Conservation (phyloP, 2,329 filamentous ascomycete species). For the Metarhizium guizhouense region DNA sequence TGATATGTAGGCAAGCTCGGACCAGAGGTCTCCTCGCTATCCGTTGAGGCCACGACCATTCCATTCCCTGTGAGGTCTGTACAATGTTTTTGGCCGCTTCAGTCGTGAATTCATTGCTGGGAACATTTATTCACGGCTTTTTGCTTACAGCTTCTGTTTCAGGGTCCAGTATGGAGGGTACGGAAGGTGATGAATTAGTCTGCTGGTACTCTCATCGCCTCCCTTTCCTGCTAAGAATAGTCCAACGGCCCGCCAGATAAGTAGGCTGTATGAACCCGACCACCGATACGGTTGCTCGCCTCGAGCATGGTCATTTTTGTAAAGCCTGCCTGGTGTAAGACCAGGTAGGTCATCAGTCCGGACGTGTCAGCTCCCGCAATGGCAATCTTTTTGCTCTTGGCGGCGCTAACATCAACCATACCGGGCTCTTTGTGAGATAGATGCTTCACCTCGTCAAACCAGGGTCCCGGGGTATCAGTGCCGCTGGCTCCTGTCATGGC, state of each 20-base stretch:
- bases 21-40: slow-evolving; percentile 52
- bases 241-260: slow-evolving; percentile 48
- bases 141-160: slow-evolving; percentile 23
- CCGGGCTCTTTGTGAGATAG: slow-evolving; percentile 45
- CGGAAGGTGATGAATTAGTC: slow-evolving; percentile 31
- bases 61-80: slow-evolving; percentile 33
- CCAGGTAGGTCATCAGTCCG: slow-evolving; percentile 50
- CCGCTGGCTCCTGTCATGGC: slow-evolving; percentile 42
- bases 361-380: slow-evolving; percentile 60
- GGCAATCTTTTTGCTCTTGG: slow-evolving; percentile 41
- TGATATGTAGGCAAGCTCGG: slow-evolving; percentile 53
- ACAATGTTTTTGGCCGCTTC: slow-evolving; percentile 34
- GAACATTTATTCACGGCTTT: slow-evolving; percentile 26
- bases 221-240: slow-evolving; percentile 61
- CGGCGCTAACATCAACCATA: slow-evolving; percentile 13
- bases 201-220: slow-evolving; percentile 56
- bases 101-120: slow-evolving; percentile 25
- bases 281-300: slow-evolving; percentile 50
- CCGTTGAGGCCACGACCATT: slow-evolving; percentile 25
- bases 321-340: slow-evolving; percentile 40
- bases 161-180: slow-evolving; percentile 24
- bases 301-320: slow-evolving; percentile 55
- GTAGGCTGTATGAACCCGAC: slow-evolving; percentile 55
- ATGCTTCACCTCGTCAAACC: slow-evolving; percentile 57
- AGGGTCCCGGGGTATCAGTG: slow-evolving; percentile 42